Conservation (phyloP, 306 rosid genomes). For the Senna tora region DNA sequence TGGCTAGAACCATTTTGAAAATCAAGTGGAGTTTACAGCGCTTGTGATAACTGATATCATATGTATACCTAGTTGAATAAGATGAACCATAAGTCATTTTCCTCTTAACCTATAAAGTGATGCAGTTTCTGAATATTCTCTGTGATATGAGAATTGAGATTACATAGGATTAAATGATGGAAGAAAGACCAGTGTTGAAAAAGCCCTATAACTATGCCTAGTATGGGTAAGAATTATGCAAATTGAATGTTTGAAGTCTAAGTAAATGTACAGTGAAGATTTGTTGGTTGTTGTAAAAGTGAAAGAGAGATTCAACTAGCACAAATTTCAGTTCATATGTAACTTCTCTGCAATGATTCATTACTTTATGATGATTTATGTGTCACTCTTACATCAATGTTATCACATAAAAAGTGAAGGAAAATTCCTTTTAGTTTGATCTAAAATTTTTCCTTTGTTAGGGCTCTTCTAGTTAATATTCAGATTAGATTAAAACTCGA, state of each 20-base stretch:
- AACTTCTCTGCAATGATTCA: neutral
- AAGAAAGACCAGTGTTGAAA: neutral
- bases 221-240: neutral
- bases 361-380: neutral
- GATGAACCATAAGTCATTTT: neutral
- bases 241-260: slow-evolving; percentile 15
- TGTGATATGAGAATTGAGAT: neutral
- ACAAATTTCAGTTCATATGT: neutral
- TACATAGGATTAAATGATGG: slow-evolving; percentile 9
- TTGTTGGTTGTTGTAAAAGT: slow-evolving; percentile 9
- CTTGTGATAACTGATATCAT: neutral
- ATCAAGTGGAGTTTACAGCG: neutral
- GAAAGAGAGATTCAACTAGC: neutral
- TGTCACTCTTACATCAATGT: too few species aligned
- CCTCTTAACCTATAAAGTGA: neutral
- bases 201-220: neutral
- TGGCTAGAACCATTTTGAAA: neutral
- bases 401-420: slow-evolving; percentile 6
- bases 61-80: neutral
- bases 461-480: neutral
- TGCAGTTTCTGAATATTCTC: slow-evolving; percentile 19
- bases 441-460: neutral
- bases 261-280: neutral
- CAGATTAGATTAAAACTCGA: slow-evolving; percentile 6
- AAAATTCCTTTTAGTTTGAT: slow-evolving; percentile 4